A percentile compares a stretch with the other conserved stretches of the same genome.
These are phyloP conservation scores for Fusarium sp. DNA, from an alignment of 2,329 filamentous ascomycete species.

Conservation along the genomic window DNA sequence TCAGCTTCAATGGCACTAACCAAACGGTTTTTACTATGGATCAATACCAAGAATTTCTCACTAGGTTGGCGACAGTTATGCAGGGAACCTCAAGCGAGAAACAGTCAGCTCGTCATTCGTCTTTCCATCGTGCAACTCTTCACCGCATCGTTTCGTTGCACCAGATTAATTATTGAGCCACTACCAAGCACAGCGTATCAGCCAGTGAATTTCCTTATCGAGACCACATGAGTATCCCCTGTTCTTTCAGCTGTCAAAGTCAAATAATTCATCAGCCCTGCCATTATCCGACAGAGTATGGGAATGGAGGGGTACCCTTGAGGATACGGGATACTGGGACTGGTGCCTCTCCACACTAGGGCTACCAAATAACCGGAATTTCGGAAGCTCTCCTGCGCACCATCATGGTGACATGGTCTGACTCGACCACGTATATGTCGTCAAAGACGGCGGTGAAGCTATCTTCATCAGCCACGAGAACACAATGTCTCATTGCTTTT, in stretches of 20 bases:
- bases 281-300: neutral
- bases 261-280: neutral
- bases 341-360: neutral
- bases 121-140: constrained; percentile 19
- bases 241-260: constrained; percentile 11
- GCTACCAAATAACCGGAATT: neutral
- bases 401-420: neutral
- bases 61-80: constrained; percentile 1
- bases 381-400: neutral
- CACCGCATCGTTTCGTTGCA: constrained; percentile 32
- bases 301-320: neutral
- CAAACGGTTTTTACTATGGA: neutral
- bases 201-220: constrained; percentile 10
- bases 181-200: neutral
- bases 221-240: constrained; percentile 22
- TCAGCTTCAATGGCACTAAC: constrained; percentile 7
- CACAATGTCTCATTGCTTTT: neutral
- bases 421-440: neutral
- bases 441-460: neutral
- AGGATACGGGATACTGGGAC: neutral
- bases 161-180: constrained; percentile 17
- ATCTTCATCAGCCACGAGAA: neutral
- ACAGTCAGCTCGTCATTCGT: neutral
- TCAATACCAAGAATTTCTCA: neutral
- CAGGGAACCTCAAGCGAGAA: constrained; percentile 29